Evolutionary conservation across 371 early-diverging fungal genomes (phyloP).

Genomic region (Batkoa obscura): DNA sequence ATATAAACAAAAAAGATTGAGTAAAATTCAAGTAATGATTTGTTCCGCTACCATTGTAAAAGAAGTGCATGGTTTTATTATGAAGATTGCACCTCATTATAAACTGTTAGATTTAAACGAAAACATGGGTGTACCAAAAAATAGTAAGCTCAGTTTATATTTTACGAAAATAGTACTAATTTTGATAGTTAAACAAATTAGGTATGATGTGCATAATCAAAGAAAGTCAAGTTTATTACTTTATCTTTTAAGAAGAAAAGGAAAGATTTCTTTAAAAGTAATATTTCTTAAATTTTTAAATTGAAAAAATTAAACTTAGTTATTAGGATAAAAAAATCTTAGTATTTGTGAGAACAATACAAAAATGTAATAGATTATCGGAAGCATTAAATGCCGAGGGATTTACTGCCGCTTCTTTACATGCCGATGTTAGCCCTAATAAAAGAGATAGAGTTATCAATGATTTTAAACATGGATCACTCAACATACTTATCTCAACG

Average conservation of each 20-base stretch:
- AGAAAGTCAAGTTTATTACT: not conserved
- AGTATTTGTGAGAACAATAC: constrained; percentile 3
- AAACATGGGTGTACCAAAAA: constrained; percentile 5
- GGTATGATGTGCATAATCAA: not conserved
- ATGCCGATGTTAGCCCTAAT: not conserved
- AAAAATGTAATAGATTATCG: not conserved
- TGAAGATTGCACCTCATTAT: constrained; percentile 5
- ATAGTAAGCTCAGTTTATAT: not conserved
- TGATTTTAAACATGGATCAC: not conserved
- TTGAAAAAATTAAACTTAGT: not conserved
- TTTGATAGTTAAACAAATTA: constrained; percentile 2
- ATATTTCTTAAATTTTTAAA: not conserved
- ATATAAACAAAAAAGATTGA: not conserved
- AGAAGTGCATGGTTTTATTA: constrained; percentile 3
- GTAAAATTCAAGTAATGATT: constrained; percentile 1
- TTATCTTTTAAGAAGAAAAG: constrained; percentile 1
- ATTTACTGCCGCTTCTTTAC: not conserved
- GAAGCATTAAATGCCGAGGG: not conserved
- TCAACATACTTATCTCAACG: not conserved
- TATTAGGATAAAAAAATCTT: not conserved
- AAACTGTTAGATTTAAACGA: constrained; percentile 1
- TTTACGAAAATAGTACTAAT: not conserved
- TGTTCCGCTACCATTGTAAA: constrained; percentile 3
- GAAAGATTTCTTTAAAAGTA: constrained; percentile 7
- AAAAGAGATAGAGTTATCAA: not conserved